A percentile compares a stretch with the other conserved stretches of the same genome.
phyloP scores from a whole-genome alignment of 768 basidiomycete species.

The Paxillus involutus region DNA sequence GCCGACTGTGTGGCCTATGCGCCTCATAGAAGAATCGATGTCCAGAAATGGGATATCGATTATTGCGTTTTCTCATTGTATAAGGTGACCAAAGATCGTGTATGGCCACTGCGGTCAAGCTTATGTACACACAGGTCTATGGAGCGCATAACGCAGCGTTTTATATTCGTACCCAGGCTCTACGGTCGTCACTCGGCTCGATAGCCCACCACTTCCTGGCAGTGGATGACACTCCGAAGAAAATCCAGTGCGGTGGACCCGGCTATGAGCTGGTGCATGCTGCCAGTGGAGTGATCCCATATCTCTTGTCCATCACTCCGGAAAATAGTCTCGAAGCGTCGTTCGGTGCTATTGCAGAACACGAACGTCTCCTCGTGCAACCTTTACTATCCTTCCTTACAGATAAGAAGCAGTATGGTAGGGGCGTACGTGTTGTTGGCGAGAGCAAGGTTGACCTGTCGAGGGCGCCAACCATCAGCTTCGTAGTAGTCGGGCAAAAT shows the following conservation, averaged over 20 bases:
- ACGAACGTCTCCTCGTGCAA: constrained; percentile 60
- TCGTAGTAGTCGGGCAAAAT: constrained; percentile 62
- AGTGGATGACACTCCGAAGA: constrained; percentile 46
- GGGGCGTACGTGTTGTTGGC: constrained; percentile 72
- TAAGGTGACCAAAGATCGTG: constrained; percentile 49
- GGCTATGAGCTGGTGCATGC: constrained; percentile 72
- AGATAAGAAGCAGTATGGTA: constrained; percentile 43
- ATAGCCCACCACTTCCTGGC: constrained; percentile 72
- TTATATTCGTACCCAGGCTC: constrained; percentile 52
- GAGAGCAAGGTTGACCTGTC: constrained; percentile 41
- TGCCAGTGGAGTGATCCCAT: constrained; percentile 57
- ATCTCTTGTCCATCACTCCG: constrained; percentile 61
- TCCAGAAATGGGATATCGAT: constrained; percentile 76
- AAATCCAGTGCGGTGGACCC: constrained; percentile 72
- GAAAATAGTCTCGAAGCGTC: constrained; percentile 45
- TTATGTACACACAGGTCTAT: constrained; percentile 51
- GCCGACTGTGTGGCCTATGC: constrained; percentile 82
- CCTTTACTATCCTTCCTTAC: constrained; percentile 58
- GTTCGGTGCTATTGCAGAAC: constrained; percentile 55
- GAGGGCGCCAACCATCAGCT: constrained; percentile 69
- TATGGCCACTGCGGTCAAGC: not conserved
- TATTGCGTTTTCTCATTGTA: constrained; percentile 72
- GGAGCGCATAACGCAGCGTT: constrained; percentile 70
- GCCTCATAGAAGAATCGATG: constrained; percentile 70
- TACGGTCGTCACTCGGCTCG: constrained; percentile 53